A percentile compares a stretch with the other conserved stretches of the same genome.
phyloP scores from a whole-genome alignment of 371 early-diverging fungal species.

The Rhizopus arrhizus region DNA sequence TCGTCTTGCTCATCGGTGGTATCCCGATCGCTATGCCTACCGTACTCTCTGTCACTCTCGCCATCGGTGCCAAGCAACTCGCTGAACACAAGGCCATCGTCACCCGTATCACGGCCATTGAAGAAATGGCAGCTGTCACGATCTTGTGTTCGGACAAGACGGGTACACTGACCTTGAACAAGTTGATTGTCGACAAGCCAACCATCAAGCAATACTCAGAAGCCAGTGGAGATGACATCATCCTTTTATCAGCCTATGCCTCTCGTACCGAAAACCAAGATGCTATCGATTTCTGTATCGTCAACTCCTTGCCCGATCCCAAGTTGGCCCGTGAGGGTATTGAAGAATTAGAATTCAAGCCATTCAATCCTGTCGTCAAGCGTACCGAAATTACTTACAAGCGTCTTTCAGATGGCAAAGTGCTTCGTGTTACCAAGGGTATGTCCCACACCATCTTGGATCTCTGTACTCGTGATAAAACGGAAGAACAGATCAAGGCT shows the following conservation, averaged over 20 bases:
- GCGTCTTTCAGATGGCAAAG: conserved; percentile 61
- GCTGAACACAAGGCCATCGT: conserved; percentile 94
- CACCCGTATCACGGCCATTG: conserved; percentile 84
- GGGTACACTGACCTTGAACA: conserved; percentile 94
- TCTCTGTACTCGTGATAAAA: conserved; percentile 72
- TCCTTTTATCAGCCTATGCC: conserved; percentile 70
- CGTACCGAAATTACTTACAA: conserved; percentile 83
- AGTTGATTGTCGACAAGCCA: conserved; percentile 76
- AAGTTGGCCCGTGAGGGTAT: conserved; percentile 67
- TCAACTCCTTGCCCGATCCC: conserved; percentile 66
- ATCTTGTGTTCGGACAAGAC: conserved; percentile 97
- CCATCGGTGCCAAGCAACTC: conserved; percentile 92
- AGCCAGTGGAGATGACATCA: conserved; percentile 58
- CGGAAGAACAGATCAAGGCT: conserved; percentile 58
- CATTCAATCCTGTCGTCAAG: conserved; percentile 90
- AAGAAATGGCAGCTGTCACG: conserved; percentile 91
- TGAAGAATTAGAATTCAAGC: conserved; percentile 75
- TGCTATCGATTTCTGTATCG: conserved; percentile 78
- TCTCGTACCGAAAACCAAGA: conserved; percentile 76
- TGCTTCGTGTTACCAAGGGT: conserved; percentile 74
- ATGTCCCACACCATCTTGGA: conserved; percentile 77
- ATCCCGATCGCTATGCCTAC: conserved; percentile 85
- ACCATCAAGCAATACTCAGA: conserved; percentile 68
- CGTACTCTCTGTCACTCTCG: conserved; percentile 90
- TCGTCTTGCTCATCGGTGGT: conserved; percentile 81